These are phyloP conservation scores for Sporothrix humicola DNA, from an alignment of 2,329 filamentous ascomycete species.

Conservation along the genomic window DNA sequence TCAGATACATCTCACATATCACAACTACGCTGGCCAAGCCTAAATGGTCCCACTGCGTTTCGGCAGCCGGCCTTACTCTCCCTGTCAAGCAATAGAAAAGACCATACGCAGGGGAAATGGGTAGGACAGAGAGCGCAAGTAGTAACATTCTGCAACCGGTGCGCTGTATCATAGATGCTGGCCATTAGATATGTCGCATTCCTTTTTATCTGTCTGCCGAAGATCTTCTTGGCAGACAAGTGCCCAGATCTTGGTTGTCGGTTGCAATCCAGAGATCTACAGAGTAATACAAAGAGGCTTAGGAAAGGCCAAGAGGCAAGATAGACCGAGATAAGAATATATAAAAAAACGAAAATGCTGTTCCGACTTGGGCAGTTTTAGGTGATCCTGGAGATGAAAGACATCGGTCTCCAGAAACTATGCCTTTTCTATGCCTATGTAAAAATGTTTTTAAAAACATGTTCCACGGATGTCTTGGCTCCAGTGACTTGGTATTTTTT, in stretches of 20 bases:
- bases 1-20: neutral
- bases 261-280: neutral
- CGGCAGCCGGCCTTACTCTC: neutral
- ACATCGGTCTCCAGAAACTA: too few species aligned
- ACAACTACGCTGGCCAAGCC: slow-evolving; percentile 6
- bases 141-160: neutral
- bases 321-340: neutral
- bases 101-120: neutral
- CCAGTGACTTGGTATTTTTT: too few species aligned
- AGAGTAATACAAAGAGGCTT: neutral
- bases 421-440: too few species aligned
- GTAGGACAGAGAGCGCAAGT: neutral
- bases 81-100: neutral
- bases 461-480: too few species aligned
- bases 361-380: too few species aligned
- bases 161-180: neutral
- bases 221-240: slow-evolving; percentile 1
- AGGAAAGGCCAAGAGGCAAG: neutral
- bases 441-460: too few species aligned
- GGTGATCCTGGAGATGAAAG: too few species aligned
- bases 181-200: neutral
- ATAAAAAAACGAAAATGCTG: neutral
- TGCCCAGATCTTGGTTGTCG: slow-evolving; percentile 1
- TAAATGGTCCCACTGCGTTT: neutral
- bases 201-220: neutral